Evolutionary conservation across 441 rosid species (phyloP).

Genomic region (Jatropha podagrica): DNA sequence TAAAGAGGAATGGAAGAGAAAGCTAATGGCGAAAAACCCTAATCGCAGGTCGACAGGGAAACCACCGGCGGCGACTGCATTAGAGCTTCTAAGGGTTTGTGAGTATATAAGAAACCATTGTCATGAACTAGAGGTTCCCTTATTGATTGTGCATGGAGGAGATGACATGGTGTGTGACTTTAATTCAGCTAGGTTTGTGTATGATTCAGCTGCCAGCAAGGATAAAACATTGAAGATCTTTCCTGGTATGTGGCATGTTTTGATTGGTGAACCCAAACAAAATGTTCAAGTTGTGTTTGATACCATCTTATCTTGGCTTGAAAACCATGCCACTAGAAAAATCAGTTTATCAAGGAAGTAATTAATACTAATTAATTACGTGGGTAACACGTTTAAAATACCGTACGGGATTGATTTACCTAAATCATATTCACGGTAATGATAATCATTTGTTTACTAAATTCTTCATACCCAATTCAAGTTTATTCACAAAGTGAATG

Average conservation of each 20-base stretch:
- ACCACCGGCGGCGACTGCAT: constrained; percentile 31
- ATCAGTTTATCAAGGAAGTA: too few species aligned
- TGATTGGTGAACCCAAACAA: constrained; percentile 30
- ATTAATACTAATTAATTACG: too few species aligned
- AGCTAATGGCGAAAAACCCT: constrained; percentile 23
- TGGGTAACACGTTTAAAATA: too few species aligned
- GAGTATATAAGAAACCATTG: constrained; percentile 25
- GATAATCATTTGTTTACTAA: too few species aligned
- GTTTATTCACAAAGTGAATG: too few species aligned
- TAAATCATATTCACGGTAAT: too few species aligned
- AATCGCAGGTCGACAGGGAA: constrained; percentile 22
- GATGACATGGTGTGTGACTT: constrained; percentile 30
- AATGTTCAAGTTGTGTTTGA: constrained; percentile 31
- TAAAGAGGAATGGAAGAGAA: constrained; percentile 37
- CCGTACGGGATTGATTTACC: too few species aligned
- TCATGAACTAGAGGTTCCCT: constrained; percentile 27
- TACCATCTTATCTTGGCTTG: constrained; percentile 23
- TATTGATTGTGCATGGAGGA: constrained; percentile 33
- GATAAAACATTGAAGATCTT: constrained; percentile 32
- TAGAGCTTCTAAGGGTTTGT: constrained; percentile 35
- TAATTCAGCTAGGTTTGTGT: constrained; percentile 19
- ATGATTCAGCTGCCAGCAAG: constrained; percentile 28
- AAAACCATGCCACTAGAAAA: constrained; percentile 8
- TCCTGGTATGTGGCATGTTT: constrained; percentile 36
- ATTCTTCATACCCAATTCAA: too few species aligned